Percentiles rank a stretch among this genome's conserved stretches.
Conservation (phyloP, 2,329 filamentous ascomycete species). For the Fusarium sublunatum region DNA sequence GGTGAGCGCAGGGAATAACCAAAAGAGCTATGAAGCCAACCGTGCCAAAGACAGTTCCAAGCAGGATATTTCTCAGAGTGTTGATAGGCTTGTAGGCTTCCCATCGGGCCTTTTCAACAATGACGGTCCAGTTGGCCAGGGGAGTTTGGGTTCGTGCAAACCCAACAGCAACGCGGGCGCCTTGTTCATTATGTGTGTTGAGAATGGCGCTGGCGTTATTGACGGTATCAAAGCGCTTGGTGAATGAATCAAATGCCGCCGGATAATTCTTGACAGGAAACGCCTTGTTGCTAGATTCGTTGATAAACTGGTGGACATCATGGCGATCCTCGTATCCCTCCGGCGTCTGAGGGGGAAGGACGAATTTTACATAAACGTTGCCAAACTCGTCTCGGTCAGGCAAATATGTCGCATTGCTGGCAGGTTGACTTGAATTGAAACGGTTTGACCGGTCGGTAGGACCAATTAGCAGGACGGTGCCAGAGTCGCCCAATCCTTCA, state of each 20-base stretch:
- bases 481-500: slow-evolving; percentile 77
- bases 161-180: slow-evolving; percentile 78
- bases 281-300: slow-evolving; percentile 57
- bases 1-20: slow-evolving; percentile 82
- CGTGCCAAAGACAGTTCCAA: slow-evolving; percentile 88
- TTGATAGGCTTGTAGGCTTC: slow-evolving; percentile 83
- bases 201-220: slow-evolving; percentile 78
- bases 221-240: slow-evolving; percentile 58
- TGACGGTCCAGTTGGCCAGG: slow-evolving; percentile 83
- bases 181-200: slow-evolving; percentile 78
- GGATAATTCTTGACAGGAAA: slow-evolving; percentile 73
- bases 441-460: slow-evolving; percentile 74
- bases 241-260: slow-evolving; percentile 70
- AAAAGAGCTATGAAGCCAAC: slow-evolving; percentile 77
- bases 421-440: slow-evolving; percentile 60
- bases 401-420: slow-evolving; percentile 60
- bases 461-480: slow-evolving; percentile 76
- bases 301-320: slow-evolving; percentile 43
- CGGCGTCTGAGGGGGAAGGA: slow-evolving; percentile 66
- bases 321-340: slow-evolving; percentile 61
- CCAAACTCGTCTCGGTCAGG: slow-evolving; percentile 55
- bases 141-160: slow-evolving; percentile 75
- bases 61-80: slow-evolving; percentile 80
- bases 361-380: slow-evolving; percentile 64
- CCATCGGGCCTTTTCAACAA: slow-evolving; percentile 78